Evolutionary conservation across 495 filamentous ascomycete species (phyloP), one percentile per base, ranked within the genome.

Genomic region (Aspergillus egyptiacus): DNA sequence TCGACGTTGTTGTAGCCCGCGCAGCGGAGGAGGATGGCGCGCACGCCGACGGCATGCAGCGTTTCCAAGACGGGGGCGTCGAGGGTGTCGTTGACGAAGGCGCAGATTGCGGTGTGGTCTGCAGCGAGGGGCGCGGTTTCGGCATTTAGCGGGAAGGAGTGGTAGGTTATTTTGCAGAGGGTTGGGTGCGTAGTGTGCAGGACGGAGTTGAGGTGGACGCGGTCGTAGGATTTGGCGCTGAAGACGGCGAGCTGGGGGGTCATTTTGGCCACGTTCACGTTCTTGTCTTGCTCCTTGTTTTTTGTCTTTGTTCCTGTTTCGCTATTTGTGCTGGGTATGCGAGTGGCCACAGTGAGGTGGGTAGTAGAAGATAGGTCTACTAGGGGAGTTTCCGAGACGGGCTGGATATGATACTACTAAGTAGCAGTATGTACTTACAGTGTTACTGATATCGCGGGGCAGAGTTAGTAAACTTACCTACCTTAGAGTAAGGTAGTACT

Each of bases 1-100:
- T 86, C 77, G 48, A 87, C 73, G 59, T 85, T 82, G 62, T 87
- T 86, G 71, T 72, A 85, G 27, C 84, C 83, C 0, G 83, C 83
- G 64, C 84, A 86, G 56, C 84, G 81, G 40, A 86, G 75, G 15
- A 83, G 71, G 54, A 83, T 66, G 20, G 78, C 76, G 27, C 72
- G 74, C 7, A 80, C 69, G 50, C 79, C 79, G 40, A 53, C 35
- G 5, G 45, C 47, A 52, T 71, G 62, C 2, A 85, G 69, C 7
- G 69, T 65, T 33, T 63, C 53, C 24, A 85, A 69, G 39, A 85
- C 80, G 2, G 57, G 50, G 3, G 56, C 70, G 48, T 71, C 57
- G 30, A 84, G 70, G 5, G 57, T 67, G 65, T 86, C 83, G 67
- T 86, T 86, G 48, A 87, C 84, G 61, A 86, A 87, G 60, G 80